Percentiles rank a stretch among this genome's conserved stretches.
Conservation (phyloP, 495 filamentous ascomycete species). For the Melanomma pulvis-pyrius region DNA sequence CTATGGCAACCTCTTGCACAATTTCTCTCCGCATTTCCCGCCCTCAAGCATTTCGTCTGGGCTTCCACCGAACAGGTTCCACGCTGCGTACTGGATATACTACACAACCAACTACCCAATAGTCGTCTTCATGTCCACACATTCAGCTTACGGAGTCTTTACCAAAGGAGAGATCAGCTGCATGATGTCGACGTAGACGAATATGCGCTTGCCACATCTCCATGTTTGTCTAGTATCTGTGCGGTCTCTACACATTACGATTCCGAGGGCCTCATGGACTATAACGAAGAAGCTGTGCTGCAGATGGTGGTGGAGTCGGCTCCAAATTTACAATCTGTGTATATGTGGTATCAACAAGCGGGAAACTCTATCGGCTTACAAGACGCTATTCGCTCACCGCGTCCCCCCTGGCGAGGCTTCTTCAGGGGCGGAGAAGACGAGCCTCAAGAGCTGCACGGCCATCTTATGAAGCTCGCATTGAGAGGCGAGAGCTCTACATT, state of each 20-base stretch:
- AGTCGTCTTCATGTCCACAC: constrained; percentile 7
- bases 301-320: background rate
- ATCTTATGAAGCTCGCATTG: background rate
- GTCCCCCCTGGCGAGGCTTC: background rate
- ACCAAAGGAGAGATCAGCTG: background rate
- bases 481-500: background rate
- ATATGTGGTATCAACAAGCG: background rate
- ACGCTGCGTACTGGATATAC: constrained; percentile 7
- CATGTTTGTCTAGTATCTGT: constrained; percentile 10
- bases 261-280: background rate
- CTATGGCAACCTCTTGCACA: background rate
- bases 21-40: background rate
- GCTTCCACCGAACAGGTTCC: constrained; percentile 11
- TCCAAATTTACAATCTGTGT: constrained; percentile 8
- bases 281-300: constrained; percentile 12
- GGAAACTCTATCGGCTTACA: background rate
- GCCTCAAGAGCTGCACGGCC: background rate
- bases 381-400: background rate
- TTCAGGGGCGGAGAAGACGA: background rate
- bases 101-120: constrained; percentile 4
- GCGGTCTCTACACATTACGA: background rate
- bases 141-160: constrained; percentile 20
- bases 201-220: constrained; percentile 16
- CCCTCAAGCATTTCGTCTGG: constrained; percentile 9
- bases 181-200: constrained; percentile 15